Conservation (phyloP, 768 basidiomycete species). For the Coprinopsis marcescibilis region DNA sequence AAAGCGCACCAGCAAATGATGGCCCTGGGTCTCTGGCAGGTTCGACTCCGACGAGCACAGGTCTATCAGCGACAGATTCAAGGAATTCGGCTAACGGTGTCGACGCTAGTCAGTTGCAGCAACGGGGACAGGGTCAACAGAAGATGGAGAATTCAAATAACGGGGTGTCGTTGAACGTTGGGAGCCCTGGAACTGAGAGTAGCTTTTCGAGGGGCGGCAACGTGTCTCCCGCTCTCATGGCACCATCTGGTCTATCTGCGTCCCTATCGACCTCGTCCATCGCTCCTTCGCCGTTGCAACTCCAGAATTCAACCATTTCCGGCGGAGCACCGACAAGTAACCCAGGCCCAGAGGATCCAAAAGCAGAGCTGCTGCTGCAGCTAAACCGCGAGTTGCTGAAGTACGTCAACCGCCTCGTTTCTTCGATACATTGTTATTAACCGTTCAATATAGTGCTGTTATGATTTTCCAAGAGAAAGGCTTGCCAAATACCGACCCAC, state of each 20-base stretch:
- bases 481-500: conserved; percentile 12
- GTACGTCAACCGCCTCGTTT: conserved; percentile 31
- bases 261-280: not conserved
- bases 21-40: not conserved
- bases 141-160: not conserved
- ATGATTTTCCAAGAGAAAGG: conserved; percentile 11
- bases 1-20: not conserved
- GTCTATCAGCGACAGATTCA: conserved; percentile 2
- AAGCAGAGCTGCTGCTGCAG: conserved; percentile 57
- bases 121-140: conserved; percentile 6
- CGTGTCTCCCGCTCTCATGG: conserved; percentile 5
- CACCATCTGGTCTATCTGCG: conserved; percentile 1
- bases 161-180: not conserved
- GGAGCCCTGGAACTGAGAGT: conserved; percentile 3
- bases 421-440: not conserved
- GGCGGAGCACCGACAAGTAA: not conserved
- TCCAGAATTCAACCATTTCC: not conserved
- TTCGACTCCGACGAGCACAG: conserved; percentile 6
- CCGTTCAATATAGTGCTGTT: conserved; percentile 7
- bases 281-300: not conserved
- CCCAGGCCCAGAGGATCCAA: conserved; percentile 30
- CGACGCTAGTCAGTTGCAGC: conserved; percentile 2
- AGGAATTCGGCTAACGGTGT: conserved; percentile 1
- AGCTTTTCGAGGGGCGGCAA: conserved; percentile 1
- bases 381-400: conserved; percentile 66